Evolutionary conservation across 2,329 filamentous ascomycete species (phyloP).

Genomic region (Diaporthe australafricana): DNA sequence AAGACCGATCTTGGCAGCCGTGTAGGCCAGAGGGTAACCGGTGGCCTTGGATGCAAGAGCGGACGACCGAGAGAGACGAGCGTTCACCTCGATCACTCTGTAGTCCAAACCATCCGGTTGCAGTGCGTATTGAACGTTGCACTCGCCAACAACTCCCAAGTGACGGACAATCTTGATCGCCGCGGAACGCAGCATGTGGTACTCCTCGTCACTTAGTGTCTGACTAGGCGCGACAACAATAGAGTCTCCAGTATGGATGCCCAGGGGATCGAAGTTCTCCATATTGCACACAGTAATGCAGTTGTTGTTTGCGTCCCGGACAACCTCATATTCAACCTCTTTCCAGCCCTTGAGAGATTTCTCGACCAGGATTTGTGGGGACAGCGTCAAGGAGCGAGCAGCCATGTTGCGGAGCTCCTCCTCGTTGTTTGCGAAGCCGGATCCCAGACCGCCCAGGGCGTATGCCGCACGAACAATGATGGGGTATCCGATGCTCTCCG

Average conservation of each 20-base stretch:
- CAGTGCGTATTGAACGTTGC: constrained; percentile 98
- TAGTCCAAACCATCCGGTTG: constrained; percentile 97
- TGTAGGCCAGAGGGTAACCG: constrained; percentile 96
- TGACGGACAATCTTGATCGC: constrained; percentile 98
- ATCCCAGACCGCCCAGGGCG: constrained; percentile 94
- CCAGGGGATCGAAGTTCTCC: constrained; percentile 99
- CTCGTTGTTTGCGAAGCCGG: constrained; percentile 92
- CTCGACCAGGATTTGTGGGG: constrained; percentile 96
- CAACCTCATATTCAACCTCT: constrained; percentile 98
- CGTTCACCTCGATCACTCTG: constrained; percentile 99
- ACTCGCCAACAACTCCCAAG: constrained; percentile 96
- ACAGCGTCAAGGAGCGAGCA: constrained; percentile 90
- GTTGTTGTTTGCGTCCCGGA: constrained; percentile 94
- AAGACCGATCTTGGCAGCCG: constrained; percentile 96
- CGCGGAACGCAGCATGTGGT: constrained; percentile 98
- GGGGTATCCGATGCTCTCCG: constrained; percentile 89
- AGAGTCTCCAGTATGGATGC: constrained; percentile 97
- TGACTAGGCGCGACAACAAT: constrained; percentile 98
- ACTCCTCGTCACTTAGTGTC: constrained; percentile 96
- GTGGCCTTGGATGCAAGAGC: constrained; percentile 97
- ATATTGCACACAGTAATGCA: constrained; percentile 99
- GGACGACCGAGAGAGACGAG: constrained; percentile 93
- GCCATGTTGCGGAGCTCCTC: constrained; percentile 95
- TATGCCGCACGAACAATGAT: constrained; percentile 98
- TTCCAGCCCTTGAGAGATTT: constrained; percentile 99